Evolutionary conservation across 768 basidiomycete genomes (phyloP), one percentile per base, ranked within the genome.

Genomic region (Leccinum arenicola): DNA sequence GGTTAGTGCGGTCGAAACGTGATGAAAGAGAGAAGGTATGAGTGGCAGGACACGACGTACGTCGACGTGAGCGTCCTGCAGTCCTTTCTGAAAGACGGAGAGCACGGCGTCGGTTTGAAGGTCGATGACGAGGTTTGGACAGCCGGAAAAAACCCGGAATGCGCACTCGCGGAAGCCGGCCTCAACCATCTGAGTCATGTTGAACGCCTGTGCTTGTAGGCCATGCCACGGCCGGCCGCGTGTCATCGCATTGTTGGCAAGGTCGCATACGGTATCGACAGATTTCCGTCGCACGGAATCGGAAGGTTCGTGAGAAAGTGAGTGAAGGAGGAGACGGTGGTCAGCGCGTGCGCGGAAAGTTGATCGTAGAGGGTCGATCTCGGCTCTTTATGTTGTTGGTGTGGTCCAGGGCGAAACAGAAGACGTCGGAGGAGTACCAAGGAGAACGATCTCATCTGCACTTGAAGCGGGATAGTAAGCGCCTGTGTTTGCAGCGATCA

Each of bases 191-290:
- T 73, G 65, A 6, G 82, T 78, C 87, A 91, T 89, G 50, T 73
- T 77, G 65, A 92, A 92, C 0, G 80, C 78, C 55, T 87, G 87
- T 0, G 82, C 83, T 67, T 92, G 91, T 1, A 93, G 76, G 2
- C 86, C 87, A 67, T 91, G 89, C 91, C 91, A 93, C 3, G 89
- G 90, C 9, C 89, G 73, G 1, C 91, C 91, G 2, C 89, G 80
- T 15, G 72, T 69, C 87, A 93, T 90, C 11, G 83, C 83, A 58
- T 88, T 83, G 56, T 87, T 87, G 6, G 91, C 87, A 29, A 93
- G 74, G 65, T 93, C 91, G 59, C 83, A 85, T 23, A 88, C 80
- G 2, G 90, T 88, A 66, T 93, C 90, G 14, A 88, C 87, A 3
- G 84, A 78, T 71, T 89, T 90, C 17, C 82, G 80, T 15, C 89